Base-by-base conservation (phyloP, 2,329 filamentous ascomycete genomes). In the Hansfordia pulvinata region DNA sequence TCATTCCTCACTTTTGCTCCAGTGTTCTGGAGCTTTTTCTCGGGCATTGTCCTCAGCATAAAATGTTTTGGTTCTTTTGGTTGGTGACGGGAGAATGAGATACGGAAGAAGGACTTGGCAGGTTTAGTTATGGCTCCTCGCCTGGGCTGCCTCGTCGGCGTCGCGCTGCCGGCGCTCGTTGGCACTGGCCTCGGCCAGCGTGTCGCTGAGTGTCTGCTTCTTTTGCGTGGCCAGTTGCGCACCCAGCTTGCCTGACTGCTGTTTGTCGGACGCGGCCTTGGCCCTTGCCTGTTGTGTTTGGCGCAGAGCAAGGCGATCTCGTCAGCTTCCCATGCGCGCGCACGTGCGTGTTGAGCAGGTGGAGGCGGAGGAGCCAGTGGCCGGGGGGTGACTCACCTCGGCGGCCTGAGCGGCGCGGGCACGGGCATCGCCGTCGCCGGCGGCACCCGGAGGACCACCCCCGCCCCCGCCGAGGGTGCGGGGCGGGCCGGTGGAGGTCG, bases 321-420 rank as follows among this genome's bases (percentile, higher is more conserved):
- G n/a, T n/a, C n/a, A n/a, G n/a, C n/a, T n/a, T n/a, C n/a, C n/a
- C n/a, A n/a, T n/a, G n/a, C n/a, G n/a, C n/a, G n/a, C n/a, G n/a
- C n/a, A n/a, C n/a, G n/a, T n/a, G n/a, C n/a, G n/a, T n/a, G n/a
- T n/a, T n/a, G n/a, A 27, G 26, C 24, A 34, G 21, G 18, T 23
- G 14, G 15, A 33, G 37, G 15, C 28, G 30, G 29, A 27, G 22
- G 26, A 27, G 18, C 16, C 28, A 7, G 29, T 21, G 19, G 12
- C 14, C 12, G 13, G 17, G 11, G 8, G 27, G 10, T 26, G 37
- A 58, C 72, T 47, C 51, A 92, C 85, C 75, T 92, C 81, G 33
- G 86, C 86, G 27, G 85, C 86, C 37, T 72, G 69, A 1, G 83
- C 84, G 4, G 86, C 86, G 33, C 73, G 80, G 29, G 61, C 64